A percentile compares a stretch with the other conserved stretches of the same genome.
phyloP scores from a whole-genome alignment of 2,329 filamentous ascomycete genomes.

The Fusarium sp. region DNA sequence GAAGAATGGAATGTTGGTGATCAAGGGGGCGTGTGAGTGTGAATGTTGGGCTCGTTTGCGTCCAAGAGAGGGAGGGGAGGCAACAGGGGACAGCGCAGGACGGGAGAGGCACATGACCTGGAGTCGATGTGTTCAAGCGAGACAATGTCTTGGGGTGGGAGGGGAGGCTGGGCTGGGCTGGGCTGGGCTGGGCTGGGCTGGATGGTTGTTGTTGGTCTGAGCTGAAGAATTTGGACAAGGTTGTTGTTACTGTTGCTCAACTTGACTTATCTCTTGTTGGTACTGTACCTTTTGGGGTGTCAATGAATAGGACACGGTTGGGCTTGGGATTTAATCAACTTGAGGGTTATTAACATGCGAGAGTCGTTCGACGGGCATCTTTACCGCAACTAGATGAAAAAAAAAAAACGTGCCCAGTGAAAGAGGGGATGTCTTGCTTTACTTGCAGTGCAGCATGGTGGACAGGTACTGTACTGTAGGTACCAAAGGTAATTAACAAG shows the following conservation, averaged over 20 bases:
- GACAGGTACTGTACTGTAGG: neutral
- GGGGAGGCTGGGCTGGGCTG: neutral
- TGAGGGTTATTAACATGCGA: neutral
- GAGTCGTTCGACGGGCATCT: neutral
- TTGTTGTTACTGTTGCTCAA: neutral
- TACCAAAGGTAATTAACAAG: neutral
- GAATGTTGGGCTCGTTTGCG: neutral
- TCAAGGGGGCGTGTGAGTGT: neutral
- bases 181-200: neutral
- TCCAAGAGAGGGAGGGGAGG: neutral
- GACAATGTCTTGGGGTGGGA: constrained; percentile 11
- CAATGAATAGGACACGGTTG: neutral
- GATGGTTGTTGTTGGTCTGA: constrained; percentile 13
- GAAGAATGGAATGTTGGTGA: constrained; percentile 20
- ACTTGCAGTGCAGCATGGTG: neutral
- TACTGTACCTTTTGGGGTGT: neutral
- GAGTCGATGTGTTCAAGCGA: constrained; percentile 29
- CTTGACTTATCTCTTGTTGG: neutral
- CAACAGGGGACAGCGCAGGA: constrained; percentile 6
- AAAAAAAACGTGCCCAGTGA: neutral
- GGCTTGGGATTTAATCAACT: neutral
- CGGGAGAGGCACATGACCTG: constrained; percentile 33
- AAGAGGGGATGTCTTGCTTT: neutral
- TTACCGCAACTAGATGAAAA: neutral
- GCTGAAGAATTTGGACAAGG: constrained; percentile 3